A percentile compares a stretch with the other conserved stretches of the same genome.
Conservation (phyloP, 495 filamentous ascomycete genomes). For the Penicillium lagena region DNA sequence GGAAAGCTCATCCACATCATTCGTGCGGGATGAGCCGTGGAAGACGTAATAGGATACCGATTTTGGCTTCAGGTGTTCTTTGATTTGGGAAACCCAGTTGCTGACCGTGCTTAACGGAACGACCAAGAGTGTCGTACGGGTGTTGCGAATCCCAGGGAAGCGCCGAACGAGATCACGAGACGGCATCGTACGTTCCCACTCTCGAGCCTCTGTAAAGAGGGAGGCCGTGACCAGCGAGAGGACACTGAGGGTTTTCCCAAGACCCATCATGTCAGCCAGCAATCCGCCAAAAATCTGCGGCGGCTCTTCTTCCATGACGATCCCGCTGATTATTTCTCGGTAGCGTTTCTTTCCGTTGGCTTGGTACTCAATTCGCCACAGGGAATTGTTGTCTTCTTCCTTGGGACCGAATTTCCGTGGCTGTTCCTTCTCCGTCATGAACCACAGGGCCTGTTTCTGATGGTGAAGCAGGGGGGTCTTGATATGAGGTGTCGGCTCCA, state of each 20-base stretch:
- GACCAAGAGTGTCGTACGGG: conserved; percentile 79
- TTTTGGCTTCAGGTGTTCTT: conserved; percentile 61
- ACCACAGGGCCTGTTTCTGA: conserved; percentile 86
- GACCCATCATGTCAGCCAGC: conserved; percentile 95
- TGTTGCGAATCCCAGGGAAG: conserved; percentile 54
- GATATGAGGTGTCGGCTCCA: conserved; percentile 57
- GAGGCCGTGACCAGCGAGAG: conserved; percentile 67
- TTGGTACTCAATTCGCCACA: conserved; percentile 58
- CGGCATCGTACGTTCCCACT: conserved; percentile 40
- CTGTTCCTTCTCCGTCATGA: conserved; percentile 78
- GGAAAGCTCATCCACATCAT: conserved; percentile 59
- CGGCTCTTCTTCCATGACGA: conserved; percentile 56
- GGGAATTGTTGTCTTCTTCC: conserved; percentile 57
- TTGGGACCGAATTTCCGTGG: conserved; percentile 47
- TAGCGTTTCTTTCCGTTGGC: conserved; percentile 54
- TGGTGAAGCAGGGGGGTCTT: conserved; percentile 71
- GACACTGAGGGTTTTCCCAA: conserved; percentile 90
- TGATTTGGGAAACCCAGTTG: conserved; percentile 90
- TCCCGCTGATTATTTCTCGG: conserved; percentile 77
- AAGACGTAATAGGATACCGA: conserved; percentile 69
- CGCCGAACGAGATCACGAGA: conserved; percentile 17
- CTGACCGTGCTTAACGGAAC: conserved; percentile 81
- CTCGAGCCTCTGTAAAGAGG: conserved; percentile 42
- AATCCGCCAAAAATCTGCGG: conserved; percentile 76
- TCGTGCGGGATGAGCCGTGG: conserved; percentile 69